Conservation (phyloP, 306 rosid species). For the Quercus bicolor region DNA sequence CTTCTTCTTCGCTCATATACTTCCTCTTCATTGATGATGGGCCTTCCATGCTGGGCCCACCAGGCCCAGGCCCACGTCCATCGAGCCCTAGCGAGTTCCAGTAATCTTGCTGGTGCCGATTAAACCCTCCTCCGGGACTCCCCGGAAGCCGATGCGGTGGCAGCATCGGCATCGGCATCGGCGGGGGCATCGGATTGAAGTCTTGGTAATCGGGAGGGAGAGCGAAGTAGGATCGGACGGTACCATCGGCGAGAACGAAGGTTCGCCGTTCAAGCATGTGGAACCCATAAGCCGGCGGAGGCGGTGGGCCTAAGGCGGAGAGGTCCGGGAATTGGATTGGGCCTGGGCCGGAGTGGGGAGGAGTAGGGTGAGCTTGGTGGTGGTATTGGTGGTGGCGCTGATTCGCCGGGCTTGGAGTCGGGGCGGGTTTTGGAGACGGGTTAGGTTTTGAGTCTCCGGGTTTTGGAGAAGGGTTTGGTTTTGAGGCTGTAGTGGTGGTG, state of each 20-base stretch:
- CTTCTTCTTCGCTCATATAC: slow-evolving; percentile 40
- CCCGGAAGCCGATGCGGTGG: slow-evolving; percentile 15
- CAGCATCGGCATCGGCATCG: slow-evolving; percentile 7
- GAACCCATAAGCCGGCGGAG: slow-evolving; percentile 86
- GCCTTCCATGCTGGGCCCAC: slow-evolving; percentile 34
- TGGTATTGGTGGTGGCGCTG: slow-evolving; percentile 22
- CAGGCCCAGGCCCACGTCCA: slow-evolving; percentile 31
- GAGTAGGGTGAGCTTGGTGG: slow-evolving; percentile 16
- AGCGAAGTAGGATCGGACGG: slow-evolving; percentile 85
- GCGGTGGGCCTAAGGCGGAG: slow-evolving; percentile 60
- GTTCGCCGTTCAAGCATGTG: slow-evolving; percentile 99
- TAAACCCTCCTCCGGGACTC: slow-evolving; percentile 31
- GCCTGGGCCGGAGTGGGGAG: slow-evolving; percentile 13
- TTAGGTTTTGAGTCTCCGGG: slow-evolving; percentile 28
- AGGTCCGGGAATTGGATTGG: slow-evolving; percentile 48
- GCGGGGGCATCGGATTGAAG: slow-evolving; percentile 28
- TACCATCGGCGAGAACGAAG: slow-evolving; percentile 80
- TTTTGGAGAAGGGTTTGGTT: neutral
- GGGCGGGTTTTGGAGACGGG: slow-evolving; percentile 37
- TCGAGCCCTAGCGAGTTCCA: slow-evolving; percentile 56
- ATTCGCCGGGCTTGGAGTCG: slow-evolving; percentile 30
- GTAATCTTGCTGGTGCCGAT: slow-evolving; percentile 49
- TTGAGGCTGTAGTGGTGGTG: too few species aligned
- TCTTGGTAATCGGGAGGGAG: slow-evolving; percentile 88
- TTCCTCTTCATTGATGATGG: slow-evolving; percentile 56